A percentile compares a stretch with the other conserved stretches of the same genome.
Evolutionary conservation across 805 yeast genomes (phyloP).

Genomic region (Candida krabiensis): DNA sequence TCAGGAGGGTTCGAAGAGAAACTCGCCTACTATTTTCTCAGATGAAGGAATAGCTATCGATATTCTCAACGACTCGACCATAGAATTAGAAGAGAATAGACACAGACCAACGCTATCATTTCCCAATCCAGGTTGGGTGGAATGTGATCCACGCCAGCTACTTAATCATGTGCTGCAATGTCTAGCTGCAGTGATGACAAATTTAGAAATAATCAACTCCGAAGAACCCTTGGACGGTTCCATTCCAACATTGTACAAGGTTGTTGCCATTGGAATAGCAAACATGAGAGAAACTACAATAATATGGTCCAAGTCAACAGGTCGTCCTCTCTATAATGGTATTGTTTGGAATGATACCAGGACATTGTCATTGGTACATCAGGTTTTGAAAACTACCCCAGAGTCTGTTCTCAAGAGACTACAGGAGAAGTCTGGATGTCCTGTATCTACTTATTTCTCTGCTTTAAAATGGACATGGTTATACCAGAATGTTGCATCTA

Average conservation of each 20-base stretch:
- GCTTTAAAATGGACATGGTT: constrained; percentile 90
- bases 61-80: constrained; percentile 39
- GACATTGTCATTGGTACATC: constrained; percentile 68
- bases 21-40: constrained; percentile 57
- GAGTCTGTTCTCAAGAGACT: constrained; percentile 57
- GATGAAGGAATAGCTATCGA: constrained; percentile 74
- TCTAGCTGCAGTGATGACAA: constrained; percentile 61
- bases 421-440: constrained; percentile 74
- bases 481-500: constrained; percentile 71
- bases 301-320: constrained; percentile 84
- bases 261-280: constrained; percentile 82
- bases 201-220: constrained; percentile 57
- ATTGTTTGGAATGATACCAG: constrained; percentile 97
- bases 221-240: constrained; percentile 38
- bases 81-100: constrained; percentile 62
- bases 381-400: constrained; percentile 53
- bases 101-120: constrained; percentile 67
- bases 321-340: constrained; percentile 80
- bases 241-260: constrained; percentile 39
- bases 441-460: constrained; percentile 87
- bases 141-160: constrained; percentile 84
- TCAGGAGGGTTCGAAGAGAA: constrained; percentile 38
- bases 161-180: constrained; percentile 80
- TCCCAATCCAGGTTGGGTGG: constrained; percentile 91
- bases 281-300: constrained; percentile 95